Conservation (phyloP, 2,329 filamentous ascomycete genomes). For the Metarhizium rileyi region DNA sequence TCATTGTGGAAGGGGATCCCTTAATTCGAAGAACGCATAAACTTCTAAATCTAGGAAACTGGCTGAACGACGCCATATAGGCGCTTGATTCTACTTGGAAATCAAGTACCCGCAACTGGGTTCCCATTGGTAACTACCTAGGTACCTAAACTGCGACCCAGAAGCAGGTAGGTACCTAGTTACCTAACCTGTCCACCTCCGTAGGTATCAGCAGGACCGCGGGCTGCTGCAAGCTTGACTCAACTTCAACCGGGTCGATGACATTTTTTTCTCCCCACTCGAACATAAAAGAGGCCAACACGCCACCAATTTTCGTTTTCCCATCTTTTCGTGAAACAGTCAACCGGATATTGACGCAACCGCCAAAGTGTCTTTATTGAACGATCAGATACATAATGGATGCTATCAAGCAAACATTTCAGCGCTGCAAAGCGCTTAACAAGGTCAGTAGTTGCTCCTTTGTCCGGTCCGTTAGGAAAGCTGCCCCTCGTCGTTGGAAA, state of each 20-base stretch:
- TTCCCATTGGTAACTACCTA: too few relatives aligned
- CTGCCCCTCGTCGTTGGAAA: neutral
- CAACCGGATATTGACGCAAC: neutral
- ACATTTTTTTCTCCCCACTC: neutral
- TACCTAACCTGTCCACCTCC: too few relatives aligned
- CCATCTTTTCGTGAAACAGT: neutral
- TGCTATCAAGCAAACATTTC: constrained; percentile 48
- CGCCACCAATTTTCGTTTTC: neutral
- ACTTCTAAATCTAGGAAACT: too few relatives aligned
- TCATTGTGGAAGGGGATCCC: constrained; percentile 6
- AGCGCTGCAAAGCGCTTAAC: constrained; percentile 48
- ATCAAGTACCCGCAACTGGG: too few relatives aligned
- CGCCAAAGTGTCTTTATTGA: constrained; percentile 10
- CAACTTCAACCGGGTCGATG: too few relatives aligned
- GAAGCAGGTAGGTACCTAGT: too few relatives aligned
- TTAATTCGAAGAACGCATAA: too few relatives aligned
- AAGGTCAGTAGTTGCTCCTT: constrained; percentile 38
- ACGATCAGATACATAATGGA: constrained; percentile 32
- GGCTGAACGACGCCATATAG: too few relatives aligned
- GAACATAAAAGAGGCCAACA: constrained; percentile 1
- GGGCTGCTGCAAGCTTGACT: neutral
- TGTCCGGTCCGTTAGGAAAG: constrained; percentile 10
- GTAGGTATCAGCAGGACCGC: too few relatives aligned
- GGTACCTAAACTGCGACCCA: too few relatives aligned
- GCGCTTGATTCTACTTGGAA: too few relatives aligned